Evolutionary conservation across 2,329 filamentous ascomycete genomes (phyloP).

Genomic region (Fusarium stilboides): DNA sequence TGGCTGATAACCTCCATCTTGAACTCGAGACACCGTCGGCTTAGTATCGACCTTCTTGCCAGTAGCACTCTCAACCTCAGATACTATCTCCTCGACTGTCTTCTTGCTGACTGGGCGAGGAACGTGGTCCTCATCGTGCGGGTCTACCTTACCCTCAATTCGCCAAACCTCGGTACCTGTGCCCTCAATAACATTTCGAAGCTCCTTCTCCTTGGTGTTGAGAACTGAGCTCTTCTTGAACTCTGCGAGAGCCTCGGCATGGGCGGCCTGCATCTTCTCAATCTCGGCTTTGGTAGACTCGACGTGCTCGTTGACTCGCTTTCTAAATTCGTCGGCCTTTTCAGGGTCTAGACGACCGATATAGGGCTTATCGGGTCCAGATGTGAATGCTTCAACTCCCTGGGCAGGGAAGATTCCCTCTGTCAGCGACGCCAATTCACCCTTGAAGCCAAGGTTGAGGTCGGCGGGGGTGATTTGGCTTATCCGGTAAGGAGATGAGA

Average conservation of each 20-base stretch:
- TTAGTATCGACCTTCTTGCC: constrained; percentile 76
- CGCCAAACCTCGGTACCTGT: constrained; percentile 74
- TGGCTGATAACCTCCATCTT: constrained; percentile 84
- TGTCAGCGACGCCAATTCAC: constrained; percentile 85
- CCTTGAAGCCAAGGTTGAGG: constrained; percentile 86
- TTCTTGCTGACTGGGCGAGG: constrained; percentile 60
- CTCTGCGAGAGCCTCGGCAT: constrained; percentile 81
- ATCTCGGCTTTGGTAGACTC: constrained; percentile 84
- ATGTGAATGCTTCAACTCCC: constrained; percentile 62
- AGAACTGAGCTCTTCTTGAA: constrained; percentile 80
- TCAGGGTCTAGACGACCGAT: constrained; percentile 76
- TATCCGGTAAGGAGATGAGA: constrained; percentile 90
- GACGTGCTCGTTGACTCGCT: constrained; percentile 80
- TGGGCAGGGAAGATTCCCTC: constrained; percentile 85
- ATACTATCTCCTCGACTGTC: constrained; percentile 80
- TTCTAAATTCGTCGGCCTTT: constrained; percentile 87
- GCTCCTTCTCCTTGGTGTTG: constrained; percentile 80
- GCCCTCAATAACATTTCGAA: constrained; percentile 76
- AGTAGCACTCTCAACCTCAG: constrained; percentile 80
- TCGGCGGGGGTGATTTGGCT: constrained; percentile 89
- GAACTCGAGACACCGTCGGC: constrained; percentile 77
- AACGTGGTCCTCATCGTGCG: constrained; percentile 63
- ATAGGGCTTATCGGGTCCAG: constrained; percentile 71
- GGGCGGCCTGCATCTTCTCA: constrained; percentile 84
- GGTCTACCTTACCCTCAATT: constrained; percentile 70